Evolutionary conservation across 2,329 filamentous ascomycete genomes (phyloP), one percentile per base, ranked within the genome.

Genomic region (Trichophyton benhamiae): DNA sequence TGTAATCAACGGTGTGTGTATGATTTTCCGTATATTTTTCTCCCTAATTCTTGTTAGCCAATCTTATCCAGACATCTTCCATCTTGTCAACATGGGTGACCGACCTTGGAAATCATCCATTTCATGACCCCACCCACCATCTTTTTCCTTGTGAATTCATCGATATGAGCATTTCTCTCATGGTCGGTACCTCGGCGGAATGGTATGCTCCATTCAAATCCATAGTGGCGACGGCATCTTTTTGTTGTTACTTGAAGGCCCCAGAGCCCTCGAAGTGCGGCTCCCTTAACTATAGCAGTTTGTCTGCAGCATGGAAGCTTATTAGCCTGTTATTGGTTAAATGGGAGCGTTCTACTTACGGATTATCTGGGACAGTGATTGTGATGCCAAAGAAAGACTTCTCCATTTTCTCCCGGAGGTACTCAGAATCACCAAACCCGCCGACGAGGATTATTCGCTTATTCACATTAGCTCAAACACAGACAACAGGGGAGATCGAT

Each of bases 391-490:
- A 57, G 60, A 59, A 63, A 2, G 11, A 33, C 38, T 20, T 48
- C 20, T 44, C 27, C 9, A 48, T 62, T 33, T 3, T 22, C 25
- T 25, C 20, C 20, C 17, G 49, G 15, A 65, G 58, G 33, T 65
- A 65, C 46, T 64, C 60, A 13, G 64, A 64, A 46, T 64, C 62
- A 4, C 62, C 64, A 44, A 65, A 64, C 6, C 62, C 64, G 13
- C 62, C 64, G 11, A 64, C 62, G 20, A 65, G 59, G 38, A 65
- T 63, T 30, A 64, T 64, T 41, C 44, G 58, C 64, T 53, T 30
- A 2, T 33, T n/a, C 48, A 30, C 3, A 25, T 53, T 22, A 53
- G 25, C 25, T 22, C 30, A 13, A 53, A 55, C 1, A 30, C 27
- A 41, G 33, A 9, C 33, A 36, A 48, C 42, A 13, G n/a, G 59